phyloP scores from a whole-genome alignment of 2,329 filamentous ascomycete genomes.

The Aureobasidium sp. region DNA sequence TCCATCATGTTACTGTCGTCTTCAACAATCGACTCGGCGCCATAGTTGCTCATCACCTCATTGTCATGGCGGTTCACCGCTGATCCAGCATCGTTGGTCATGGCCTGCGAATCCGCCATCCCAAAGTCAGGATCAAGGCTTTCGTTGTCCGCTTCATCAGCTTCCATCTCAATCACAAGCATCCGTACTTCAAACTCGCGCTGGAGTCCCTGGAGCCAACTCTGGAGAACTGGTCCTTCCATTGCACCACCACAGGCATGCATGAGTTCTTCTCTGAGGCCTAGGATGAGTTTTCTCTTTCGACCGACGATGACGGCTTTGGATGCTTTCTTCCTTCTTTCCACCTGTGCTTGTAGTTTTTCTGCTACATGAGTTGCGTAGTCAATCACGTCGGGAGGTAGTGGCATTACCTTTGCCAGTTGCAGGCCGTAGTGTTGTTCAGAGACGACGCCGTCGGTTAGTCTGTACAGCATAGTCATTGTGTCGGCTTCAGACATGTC shows the following conservation, averaged over 20 bases:
- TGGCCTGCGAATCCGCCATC: not conserved
- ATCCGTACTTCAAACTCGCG: constrained; percentile 66
- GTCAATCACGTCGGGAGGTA: constrained; percentile 59
- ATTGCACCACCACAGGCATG: constrained; percentile 59
- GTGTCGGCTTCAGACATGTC: constrained; percentile 47
- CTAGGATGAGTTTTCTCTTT: constrained; percentile 65
- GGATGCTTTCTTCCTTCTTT: constrained; percentile 48
- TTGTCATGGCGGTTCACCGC: not conserved
- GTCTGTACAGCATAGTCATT: constrained; percentile 83
- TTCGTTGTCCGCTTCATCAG: constrained; percentile 12
- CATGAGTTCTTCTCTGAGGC: constrained; percentile 60
- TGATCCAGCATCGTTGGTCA: not conserved
- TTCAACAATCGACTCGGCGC: not conserved
- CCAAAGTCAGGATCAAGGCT: not conserved
- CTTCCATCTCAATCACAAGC: constrained; percentile 52
- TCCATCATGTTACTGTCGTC: not conserved
- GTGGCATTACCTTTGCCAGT: constrained; percentile 63
- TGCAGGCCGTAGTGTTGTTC: constrained; percentile 77
- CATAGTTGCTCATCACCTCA: not conserved
- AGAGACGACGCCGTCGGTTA: constrained; percentile 60
- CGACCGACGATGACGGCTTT: constrained; percentile 49
- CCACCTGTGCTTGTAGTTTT: constrained; percentile 44
- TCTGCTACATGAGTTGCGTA: constrained; percentile 58
- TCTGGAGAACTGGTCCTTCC: constrained; percentile 52
- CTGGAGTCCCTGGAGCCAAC: constrained; percentile 60